Evolutionary conservation across 2,329 filamentous ascomycete species (phyloP), one percentile per base, ranked within the genome.

Genomic region (Penicillium sp.): DNA sequence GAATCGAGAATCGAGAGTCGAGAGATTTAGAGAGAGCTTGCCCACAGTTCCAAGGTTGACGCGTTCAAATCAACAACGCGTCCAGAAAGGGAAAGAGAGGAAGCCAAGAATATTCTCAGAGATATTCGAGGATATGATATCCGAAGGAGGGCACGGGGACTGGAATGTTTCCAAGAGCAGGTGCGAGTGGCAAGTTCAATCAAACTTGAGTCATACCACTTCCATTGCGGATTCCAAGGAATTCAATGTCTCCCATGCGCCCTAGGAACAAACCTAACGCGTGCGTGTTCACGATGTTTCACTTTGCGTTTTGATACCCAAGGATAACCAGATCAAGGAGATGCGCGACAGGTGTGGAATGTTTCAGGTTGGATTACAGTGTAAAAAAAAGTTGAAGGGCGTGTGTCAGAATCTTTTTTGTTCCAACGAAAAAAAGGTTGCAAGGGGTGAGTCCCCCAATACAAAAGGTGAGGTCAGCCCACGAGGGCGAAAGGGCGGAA

Each of bases 381-480:
- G 39, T 38, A 33, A 15, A 33, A 31, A 17, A 33, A 29, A 12
- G 23, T 4, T 27, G 27, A n/a, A 42, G 21, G 53, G 36, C 38
- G 38, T 29, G n/a, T 27, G 31, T 47, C 8, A 21, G 29, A 43
- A 36, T 10, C 25, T 17, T 47, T 42, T 33, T 33, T 35, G 7
- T 41, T 41, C 38, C 45, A 29, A 38, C 2, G 17, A 38, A 50
- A 33, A 12, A 12, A 45, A 23, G 19, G 42, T 47, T 29, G 54
- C 62, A 67, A 67, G 65, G 65, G 65, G 58, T 58, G 55, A 54
- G 49, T 64, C 60, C 63, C 65, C 58, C 60, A 59, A 55, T 50
- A 52, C 36, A 23, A 57, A 43, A 48, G 47, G 35, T 49, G 60
- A 57, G 51, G 53, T 64, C 47, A 57, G 51, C 58, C 60, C 62